Percentiles rank a stretch among this genome's conserved stretches.
Evolutionary conservation across 768 basidiomycete genomes (phyloP).

Genomic region (Tulasnella sp.): DNA sequence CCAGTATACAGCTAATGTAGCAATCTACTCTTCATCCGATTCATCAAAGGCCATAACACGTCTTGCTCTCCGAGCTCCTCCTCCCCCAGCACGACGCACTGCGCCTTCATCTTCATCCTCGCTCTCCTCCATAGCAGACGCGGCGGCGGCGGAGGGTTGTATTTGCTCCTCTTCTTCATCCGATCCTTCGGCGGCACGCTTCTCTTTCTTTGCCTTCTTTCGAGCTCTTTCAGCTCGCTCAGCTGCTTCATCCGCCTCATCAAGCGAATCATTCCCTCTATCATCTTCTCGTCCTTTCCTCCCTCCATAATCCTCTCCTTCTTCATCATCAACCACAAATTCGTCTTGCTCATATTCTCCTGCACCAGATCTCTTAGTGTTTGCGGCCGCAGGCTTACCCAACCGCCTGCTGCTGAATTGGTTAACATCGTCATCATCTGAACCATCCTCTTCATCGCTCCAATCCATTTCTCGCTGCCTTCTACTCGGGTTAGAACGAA

Average conservation of each 20-base stretch:
- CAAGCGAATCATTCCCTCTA: background rate
- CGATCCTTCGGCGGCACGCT: background rate
- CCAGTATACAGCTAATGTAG: no score
- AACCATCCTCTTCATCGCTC: slow-evolving; percentile 4
- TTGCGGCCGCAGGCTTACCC: background rate
- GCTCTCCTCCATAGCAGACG: background rate
- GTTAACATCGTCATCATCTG: slow-evolving; percentile 6
- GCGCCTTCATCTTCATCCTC: slow-evolving; percentile 1
- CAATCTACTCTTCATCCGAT: no score
- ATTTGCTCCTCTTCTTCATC: slow-evolving; percentile 1
- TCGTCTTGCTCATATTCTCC: slow-evolving; percentile 2
- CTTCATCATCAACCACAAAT: slow-evolving; percentile 1
- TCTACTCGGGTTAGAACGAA: no score
- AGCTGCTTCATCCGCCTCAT: slow-evolving; percentile 6
- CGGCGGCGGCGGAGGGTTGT: background rate
- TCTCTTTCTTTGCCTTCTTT: background rate
- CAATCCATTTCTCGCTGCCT: slow-evolving; percentile 1
- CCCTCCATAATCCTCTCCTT: no score
- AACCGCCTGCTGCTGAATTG: background rate
- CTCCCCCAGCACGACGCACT: background rate
- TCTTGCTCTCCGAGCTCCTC: background rate
- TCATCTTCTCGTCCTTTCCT: no score
- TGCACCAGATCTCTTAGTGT: background rate
- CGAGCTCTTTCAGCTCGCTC: background rate
- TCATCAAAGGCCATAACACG: no score